phyloP scores from a whole-genome alignment of 208 protist species.

The Trypanosoma theileri region DNA sequence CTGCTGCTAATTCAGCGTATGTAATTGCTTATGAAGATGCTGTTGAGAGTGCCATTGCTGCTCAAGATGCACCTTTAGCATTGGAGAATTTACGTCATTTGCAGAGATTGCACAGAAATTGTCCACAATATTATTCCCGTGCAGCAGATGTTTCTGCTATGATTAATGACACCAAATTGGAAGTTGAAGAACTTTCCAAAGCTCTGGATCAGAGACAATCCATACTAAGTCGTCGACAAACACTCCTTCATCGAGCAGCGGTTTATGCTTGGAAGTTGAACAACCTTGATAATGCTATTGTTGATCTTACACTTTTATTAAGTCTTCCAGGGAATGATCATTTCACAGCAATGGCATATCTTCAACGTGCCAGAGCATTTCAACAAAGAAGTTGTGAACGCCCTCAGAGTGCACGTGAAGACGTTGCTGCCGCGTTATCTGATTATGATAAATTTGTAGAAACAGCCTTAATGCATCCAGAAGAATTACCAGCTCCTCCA shows the following conservation, averaged over 20 bases:
- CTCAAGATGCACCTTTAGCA: constrained; percentile 51
- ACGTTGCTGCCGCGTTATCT: constrained; percentile 49
- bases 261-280: constrained; percentile 53
- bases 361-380: constrained; percentile 76
- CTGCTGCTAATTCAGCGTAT: constrained; percentile 47
- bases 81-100: constrained; percentile 64
- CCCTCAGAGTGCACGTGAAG: constrained; percentile 37
- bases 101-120: constrained; percentile 51
- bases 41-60: constrained; percentile 49
- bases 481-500: constrained; percentile 23
- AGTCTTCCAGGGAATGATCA: constrained; percentile 38
- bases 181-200: constrained; percentile 64
- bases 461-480: constrained; percentile 17
- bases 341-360: constrained; percentile 67
- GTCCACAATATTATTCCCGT: constrained; percentile 61
- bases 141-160: constrained; percentile 62
- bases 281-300: constrained; percentile 73
- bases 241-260: constrained; percentile 72
- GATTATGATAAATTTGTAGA: constrained; percentile 65
- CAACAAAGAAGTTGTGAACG: constrained; percentile 33
- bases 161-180: constrained; percentile 42
- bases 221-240: constrained; percentile 44
- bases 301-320: constrained; percentile 77
- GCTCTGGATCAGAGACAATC: constrained; percentile 73
- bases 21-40: constrained; percentile 63